These are phyloP conservation scores for Candida broadrunensis DNA, from an alignment of 805 yeast species.

Conservation along the genomic window DNA sequence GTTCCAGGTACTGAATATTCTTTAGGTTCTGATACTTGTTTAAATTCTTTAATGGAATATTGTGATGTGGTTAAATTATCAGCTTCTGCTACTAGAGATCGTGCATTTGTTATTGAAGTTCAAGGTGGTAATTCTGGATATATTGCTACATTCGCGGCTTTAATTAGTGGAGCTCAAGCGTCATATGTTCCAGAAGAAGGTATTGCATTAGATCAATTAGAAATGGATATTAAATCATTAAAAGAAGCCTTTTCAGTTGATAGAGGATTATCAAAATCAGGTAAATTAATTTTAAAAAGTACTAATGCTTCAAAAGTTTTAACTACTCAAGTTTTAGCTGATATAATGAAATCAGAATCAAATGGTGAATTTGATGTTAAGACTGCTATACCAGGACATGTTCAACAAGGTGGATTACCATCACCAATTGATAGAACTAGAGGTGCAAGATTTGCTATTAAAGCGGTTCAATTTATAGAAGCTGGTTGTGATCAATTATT, in stretches of 20 bases:
- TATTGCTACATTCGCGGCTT: conserved; percentile 80
- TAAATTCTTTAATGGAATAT: conserved; percentile 85
- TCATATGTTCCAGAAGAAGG: conserved; percentile 89
- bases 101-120: conserved; percentile 95
- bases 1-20: conserved; percentile 99
- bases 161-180: conserved; percentile 88
- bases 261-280: conserved; percentile 76
- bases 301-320: conserved; percentile 81
- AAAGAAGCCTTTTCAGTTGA: conserved; percentile 68
- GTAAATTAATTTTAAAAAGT: conserved; percentile 80
- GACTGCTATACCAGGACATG: conserved; percentile 97
- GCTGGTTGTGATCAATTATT: conserved; percentile 27
- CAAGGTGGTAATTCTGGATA: conserved; percentile 98
- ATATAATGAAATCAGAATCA: conserved; percentile 78
- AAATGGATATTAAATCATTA: conserved; percentile 71
- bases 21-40: conserved; percentile 92
- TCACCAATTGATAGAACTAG: conserved; percentile 90
- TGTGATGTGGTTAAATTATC: conserved; percentile 94
- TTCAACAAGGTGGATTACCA: conserved; percentile 96
- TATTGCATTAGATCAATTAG: conserved; percentile 62
- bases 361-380: conserved; percentile 79
- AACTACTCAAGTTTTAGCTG: conserved; percentile 77
- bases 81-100: conserved; percentile 89
- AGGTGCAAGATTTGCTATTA: conserved; percentile 87
- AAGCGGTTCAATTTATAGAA: conserved; percentile 86